Conservation (phyloP, 2,329 filamentous ascomycete genomes). For the Orbilia javanica region DNA sequence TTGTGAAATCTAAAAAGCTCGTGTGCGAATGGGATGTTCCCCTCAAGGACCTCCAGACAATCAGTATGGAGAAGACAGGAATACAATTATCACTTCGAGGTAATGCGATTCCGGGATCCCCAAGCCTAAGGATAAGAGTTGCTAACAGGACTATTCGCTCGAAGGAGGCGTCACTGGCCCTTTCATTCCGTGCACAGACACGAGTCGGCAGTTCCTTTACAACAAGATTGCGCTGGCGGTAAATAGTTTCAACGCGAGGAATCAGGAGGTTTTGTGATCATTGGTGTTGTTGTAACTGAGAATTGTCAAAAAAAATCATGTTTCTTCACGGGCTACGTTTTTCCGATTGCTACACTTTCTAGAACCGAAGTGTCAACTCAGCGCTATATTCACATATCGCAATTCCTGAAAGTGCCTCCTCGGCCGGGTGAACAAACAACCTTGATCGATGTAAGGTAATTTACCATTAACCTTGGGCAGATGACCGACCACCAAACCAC, state of each 20-base stretch:
- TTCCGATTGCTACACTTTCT: background rate
- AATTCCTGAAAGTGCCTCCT: background rate
- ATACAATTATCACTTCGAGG: slow-evolving; percentile 89
- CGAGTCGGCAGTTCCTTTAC: slow-evolving; percentile 49
- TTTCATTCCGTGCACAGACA: slow-evolving; percentile 56
- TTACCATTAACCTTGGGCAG: background rate
- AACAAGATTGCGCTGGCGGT: slow-evolving; percentile 62
- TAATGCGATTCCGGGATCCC: slow-evolving; percentile 70
- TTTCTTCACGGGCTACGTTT: background rate
- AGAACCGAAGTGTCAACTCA: background rate
- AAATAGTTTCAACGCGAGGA: slow-evolving; percentile 61
- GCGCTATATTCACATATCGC: background rate
- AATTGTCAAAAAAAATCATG: background rate
- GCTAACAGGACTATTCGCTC: background rate
- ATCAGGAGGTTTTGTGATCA: slow-evolving; percentile 39
- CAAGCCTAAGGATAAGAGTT: background rate
- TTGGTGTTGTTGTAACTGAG: background rate
- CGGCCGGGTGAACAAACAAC: background rate
- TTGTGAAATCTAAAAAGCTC: slow-evolving; percentile 87
- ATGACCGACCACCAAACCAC: background rate
- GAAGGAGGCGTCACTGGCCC: slow-evolving; percentile 50
- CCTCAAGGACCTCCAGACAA: slow-evolving; percentile 95
- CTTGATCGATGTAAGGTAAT: background rate
- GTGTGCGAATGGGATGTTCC: slow-evolving; percentile 96
- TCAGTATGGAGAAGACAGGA: slow-evolving; percentile 94